A percentile compares a stretch with the other conserved stretches of the same genome.
Evolutionary conservation across 2,329 filamentous ascomycete genomes (phyloP).

Genomic region (Trichoderma sp.): DNA sequence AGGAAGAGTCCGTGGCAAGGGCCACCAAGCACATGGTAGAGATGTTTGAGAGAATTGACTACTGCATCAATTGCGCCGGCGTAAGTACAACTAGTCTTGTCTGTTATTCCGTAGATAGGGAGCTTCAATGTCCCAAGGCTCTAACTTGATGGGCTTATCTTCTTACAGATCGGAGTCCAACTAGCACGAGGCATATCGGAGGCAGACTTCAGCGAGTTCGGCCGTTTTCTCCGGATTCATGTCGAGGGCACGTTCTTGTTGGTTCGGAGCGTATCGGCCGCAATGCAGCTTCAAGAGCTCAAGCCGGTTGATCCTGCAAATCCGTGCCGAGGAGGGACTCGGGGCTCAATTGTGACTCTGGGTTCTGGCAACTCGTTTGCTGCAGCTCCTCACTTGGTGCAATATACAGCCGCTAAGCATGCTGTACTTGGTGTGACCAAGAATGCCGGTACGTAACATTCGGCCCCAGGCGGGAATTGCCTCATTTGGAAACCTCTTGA

Average conservation of each 20-base stretch:
- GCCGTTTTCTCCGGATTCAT: constrained; percentile 19
- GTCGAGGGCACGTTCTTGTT: constrained; percentile 22
- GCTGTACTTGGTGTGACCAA: constrained; percentile 23
- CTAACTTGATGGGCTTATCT: neutral
- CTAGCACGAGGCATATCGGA: constrained; percentile 17
- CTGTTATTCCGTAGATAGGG: neutral
- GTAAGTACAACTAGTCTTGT: neutral
- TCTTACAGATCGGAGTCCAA: constrained; percentile 12
- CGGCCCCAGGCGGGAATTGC: neutral
- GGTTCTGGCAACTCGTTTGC: constrained; percentile 22
- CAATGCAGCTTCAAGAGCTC: constrained; percentile 22
- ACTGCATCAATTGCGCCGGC: constrained; percentile 24
- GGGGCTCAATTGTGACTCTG: constrained; percentile 23
- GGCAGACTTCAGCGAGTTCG: constrained; percentile 18
- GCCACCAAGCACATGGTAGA: constrained; percentile 12
- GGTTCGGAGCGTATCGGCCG: neutral
- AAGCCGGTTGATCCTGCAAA: neutral
- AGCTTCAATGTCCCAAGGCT: neutral
- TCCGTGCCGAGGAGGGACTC: constrained; percentile 17
- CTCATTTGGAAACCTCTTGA: neutral
- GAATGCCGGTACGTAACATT: constrained; percentile 19
- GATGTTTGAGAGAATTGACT: constrained; percentile 24
- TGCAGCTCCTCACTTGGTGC: constrained; percentile 19
- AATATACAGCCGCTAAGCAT: constrained; percentile 23
- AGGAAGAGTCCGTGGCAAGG: constrained; percentile 19